A percentile compares a stretch with the other conserved stretches of the same genome.
phyloP scores from a whole-genome alignment of 179 eudicot species.

The Heliamphora pulchella region DNA sequence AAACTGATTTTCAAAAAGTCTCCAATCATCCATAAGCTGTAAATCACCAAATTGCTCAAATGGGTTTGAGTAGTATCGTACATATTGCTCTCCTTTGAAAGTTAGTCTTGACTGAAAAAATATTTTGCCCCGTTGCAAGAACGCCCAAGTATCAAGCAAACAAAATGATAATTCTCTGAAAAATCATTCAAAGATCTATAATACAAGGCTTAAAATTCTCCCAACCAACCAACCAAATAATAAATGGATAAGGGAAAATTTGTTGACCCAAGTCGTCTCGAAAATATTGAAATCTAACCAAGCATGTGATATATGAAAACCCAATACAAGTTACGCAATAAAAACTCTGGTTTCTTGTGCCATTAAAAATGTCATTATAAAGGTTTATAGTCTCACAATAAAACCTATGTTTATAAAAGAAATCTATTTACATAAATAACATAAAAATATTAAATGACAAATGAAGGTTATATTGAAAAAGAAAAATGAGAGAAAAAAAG shows the following conservation, averaged over 20 bases:
- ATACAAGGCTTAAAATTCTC: not conserved
- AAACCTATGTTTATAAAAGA: not conserved
- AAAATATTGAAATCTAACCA: not conserved
- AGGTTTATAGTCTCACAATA: not conserved
- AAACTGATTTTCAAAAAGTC: too few species aligned
- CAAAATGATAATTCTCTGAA: not conserved
- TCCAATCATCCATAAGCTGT: too few species aligned
- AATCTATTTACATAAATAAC: not conserved
- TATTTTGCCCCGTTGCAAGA: too few species aligned
- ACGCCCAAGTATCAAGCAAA: not conserved
- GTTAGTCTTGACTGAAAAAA: too few species aligned
- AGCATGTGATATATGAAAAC: not conserved
- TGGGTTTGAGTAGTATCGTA: too few species aligned
- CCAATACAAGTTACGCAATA: not conserved
- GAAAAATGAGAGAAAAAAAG: too few species aligned
- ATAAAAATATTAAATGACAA: too few species aligned
- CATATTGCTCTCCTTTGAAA: too few species aligned
- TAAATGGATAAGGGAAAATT: not conserved
- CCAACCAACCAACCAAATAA: not conserved
- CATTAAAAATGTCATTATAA: not conserved
- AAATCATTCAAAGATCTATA: too few species aligned
- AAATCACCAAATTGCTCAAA: too few species aligned
- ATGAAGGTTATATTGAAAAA: too few species aligned
- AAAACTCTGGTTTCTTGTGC: not conserved
- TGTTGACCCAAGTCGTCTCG: not conserved